Base-by-base conservation (phyloP, 192 early-diverging fungal genomes). In the Neocallimastix lanati region DNA sequence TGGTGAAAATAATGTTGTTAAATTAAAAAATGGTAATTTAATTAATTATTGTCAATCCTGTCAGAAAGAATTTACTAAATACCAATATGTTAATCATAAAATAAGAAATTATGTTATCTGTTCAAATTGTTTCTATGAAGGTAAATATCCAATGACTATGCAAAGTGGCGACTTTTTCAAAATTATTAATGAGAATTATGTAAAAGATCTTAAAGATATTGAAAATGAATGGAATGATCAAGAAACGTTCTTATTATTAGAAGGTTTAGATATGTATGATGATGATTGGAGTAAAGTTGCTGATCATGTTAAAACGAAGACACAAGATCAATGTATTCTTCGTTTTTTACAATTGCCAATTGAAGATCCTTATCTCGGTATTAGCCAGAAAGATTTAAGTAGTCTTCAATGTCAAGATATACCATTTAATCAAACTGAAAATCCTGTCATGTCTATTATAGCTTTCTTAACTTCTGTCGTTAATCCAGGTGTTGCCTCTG, bases 201-300 rank as follows among this genome's bases (percentile, higher is more conserved):
- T n/a, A 81, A 80, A 78, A 28, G 78, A 38, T 29, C 28, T 40
- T 81, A 80, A 37, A 29, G 77, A 29, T 79, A 78, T 33, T 29
- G 67, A 78, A 33, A 77, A 84, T 25, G 85, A 88, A 67, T 99
- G 97, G 97, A 90, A 86, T 11, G 92, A 96, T 76, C 90, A 93
- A 83, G 97, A 99, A 82, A 92, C 89, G 13, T 84, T 96, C 28
- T 84, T 93, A 30, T 84, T 99, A 38, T 84, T 99, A 33, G 97
- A 99, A 86, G 97, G 91, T 3, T 83, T 99, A 27, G 97, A 99
- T 82, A 87, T 95, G 87, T 96, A 88, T 86, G 93, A 96, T 77
- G 93, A 97, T 76, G 95, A 98, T 82, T 99, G 97, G 97, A 87
- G 90, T 79, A 88, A 91, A 67, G 90, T 99, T 38, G 90, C 96